A percentile compares a stretch with the other conserved stretches of the same genome.
These are phyloP conservation scores for Collybia mongolica DNA, from an alignment of 768 basidiomycete species.

Conservation along the genomic window DNA sequence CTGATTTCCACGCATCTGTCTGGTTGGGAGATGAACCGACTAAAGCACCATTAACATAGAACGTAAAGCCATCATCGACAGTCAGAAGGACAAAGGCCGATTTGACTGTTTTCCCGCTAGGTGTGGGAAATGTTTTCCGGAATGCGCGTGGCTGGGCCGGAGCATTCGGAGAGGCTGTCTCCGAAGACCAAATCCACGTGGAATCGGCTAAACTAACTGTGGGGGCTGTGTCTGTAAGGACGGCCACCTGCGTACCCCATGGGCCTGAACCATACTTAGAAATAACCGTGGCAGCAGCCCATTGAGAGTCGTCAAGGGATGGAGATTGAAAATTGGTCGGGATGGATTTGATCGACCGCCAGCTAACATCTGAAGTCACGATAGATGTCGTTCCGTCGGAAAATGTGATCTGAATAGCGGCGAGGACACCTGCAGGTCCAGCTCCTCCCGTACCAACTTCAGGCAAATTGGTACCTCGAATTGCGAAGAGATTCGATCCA, in stretches of 20 bases:
- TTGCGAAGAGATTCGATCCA: conserved; percentile 22
- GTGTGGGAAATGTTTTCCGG: conserved; percentile 15
- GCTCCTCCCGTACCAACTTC: conserved; percentile 16
- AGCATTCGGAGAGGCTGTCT: no score
- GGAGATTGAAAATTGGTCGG: conserved; percentile 24
- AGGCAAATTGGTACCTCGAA: conserved; percentile 24
- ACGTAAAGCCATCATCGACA: no score
- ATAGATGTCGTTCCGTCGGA: conserved; percentile 22
- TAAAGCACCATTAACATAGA: conserved; percentile 17
- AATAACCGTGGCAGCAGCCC: conserved; percentile 16
- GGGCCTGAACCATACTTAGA: conserved; percentile 24
- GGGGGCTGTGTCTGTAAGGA: conserved; percentile 13
- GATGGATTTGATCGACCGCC: conserved; percentile 20
- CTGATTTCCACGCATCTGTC: conserved; percentile 22
- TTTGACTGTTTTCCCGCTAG: neutral
- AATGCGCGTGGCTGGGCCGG: conserved; percentile 22
- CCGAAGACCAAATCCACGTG: no score
- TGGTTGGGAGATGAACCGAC: conserved; percentile 20
- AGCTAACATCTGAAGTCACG: conserved; percentile 20
- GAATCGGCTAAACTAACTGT: neutral
- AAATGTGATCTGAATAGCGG: conserved; percentile 21
- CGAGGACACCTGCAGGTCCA: conserved; percentile 26
- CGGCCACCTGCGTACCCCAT: conserved; percentile 21
- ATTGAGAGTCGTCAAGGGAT: conserved; percentile 18
- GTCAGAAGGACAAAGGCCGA: neutral